phyloP scores from a whole-genome alignment of 179 eudicot genomes.

The Spinacia oleracea region DNA sequence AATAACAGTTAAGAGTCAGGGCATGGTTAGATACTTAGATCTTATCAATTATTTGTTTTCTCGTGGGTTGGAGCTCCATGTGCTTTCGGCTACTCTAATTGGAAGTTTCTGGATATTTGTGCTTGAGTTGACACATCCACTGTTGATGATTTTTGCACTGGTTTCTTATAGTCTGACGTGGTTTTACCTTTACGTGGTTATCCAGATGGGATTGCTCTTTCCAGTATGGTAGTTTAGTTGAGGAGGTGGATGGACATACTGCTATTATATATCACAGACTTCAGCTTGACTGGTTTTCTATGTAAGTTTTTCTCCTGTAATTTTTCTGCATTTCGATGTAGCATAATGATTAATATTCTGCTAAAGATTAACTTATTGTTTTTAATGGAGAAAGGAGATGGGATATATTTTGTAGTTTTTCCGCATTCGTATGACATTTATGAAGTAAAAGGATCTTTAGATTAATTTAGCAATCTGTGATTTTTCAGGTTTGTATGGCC shows the following conservation, averaged over 20 bases:
- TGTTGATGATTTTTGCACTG: not conserved
- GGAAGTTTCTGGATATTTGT: constrained; percentile 16
- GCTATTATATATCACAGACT: constrained; percentile 91
- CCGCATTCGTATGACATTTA: not conserved
- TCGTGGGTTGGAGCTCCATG: constrained; percentile 12
- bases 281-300: constrained; percentile 95
- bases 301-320: constrained; percentile 44
- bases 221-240: constrained; percentile 94
- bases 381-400: not conserved
- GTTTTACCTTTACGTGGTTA: constrained; percentile 18
- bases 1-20: not conserved
- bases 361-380: not conserved
- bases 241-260: constrained; percentile 99
- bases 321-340: constrained; percentile 6
- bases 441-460: not conserved
- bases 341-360: not conserved
- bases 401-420: not conserved
- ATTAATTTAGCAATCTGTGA: constrained; percentile 7
- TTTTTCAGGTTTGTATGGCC: constrained; percentile 92
- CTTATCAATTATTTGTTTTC: not conserved
- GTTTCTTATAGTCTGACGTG: constrained; percentile 4
- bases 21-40: not conserved
- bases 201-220: constrained; percentile 98
- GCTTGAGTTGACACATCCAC: not conserved
- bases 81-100: not conserved